A percentile compares a stretch with the other conserved stretches of the same genome.
These are phyloP conservation scores for Globisporangium paddicum DNA, from an alignment of 352 stramenopile genomes.

Conservation along the genomic window DNA sequence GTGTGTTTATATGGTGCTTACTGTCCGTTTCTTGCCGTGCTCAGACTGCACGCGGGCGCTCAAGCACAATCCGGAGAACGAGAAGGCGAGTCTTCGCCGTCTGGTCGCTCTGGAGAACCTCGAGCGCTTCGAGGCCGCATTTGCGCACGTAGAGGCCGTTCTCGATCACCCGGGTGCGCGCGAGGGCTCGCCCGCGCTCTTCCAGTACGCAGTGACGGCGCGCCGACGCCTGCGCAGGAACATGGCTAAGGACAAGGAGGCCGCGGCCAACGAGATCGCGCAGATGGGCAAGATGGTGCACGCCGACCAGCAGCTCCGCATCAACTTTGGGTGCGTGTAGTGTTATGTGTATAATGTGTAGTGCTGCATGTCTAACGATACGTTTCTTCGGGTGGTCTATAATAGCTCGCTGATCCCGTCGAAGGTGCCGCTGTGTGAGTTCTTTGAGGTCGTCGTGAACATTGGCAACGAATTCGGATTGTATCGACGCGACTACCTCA, in stretches of 20 bases:
- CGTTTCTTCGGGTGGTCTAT: background rate
- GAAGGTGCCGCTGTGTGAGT: slow-evolving; percentile 39
- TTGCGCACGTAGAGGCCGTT: slow-evolving; percentile 38
- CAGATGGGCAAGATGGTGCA: slow-evolving; percentile 76
- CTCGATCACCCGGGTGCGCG: slow-evolving; percentile 21
- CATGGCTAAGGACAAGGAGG: slow-evolving; percentile 41
- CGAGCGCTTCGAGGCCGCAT: slow-evolving; percentile 66
- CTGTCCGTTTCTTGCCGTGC: background rate
- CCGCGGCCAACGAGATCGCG: slow-evolving; percentile 39
- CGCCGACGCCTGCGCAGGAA: slow-evolving; percentile 51
- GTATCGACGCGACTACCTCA: slow-evolving; percentile 54
- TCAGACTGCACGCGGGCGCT: slow-evolving; percentile 54
- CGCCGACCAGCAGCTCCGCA: slow-evolving; percentile 68
- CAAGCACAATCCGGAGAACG: slow-evolving; percentile 44
- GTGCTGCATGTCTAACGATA: background rate
- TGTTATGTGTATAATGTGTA: background rate
- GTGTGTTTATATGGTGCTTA: background rate
- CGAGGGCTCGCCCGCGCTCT: slow-evolving; percentile 21
- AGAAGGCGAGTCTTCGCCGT: slow-evolving; percentile 60
- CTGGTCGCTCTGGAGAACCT: slow-evolving; percentile 70
- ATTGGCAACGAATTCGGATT: slow-evolving; percentile 83
- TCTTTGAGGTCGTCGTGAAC: slow-evolving; percentile 63
- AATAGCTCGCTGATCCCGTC: slow-evolving; percentile 53
- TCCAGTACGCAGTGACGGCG: slow-evolving; percentile 52
- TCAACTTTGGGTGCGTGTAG: slow-evolving; percentile 64